Conservation (phyloP, 78 protist species). For the Planoprotostelium fungivorum region DNA sequence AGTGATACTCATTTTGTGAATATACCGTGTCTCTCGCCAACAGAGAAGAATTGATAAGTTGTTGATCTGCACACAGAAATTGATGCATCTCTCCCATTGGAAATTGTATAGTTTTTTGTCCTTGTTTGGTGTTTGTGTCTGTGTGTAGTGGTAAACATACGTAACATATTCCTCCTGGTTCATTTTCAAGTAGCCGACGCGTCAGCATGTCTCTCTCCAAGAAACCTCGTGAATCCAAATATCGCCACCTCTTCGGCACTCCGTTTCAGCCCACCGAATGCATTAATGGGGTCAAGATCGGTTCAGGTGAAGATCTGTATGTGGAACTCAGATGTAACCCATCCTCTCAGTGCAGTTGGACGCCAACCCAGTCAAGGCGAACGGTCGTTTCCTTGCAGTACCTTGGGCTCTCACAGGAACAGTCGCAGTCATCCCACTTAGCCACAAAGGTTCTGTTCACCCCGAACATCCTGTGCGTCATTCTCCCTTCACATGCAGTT, state of each 20-base stretch:
- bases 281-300: neutral
- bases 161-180: no score
- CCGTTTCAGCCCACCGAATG: neutral
- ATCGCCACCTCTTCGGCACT: neutral
- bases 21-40: no score
- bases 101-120: no score
- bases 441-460: neutral
- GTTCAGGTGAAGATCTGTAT: no score
- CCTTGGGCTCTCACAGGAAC: neutral
- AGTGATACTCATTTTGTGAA: no score
- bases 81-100: no score
- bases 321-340: no score
- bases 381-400: neutral
- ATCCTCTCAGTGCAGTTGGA: neutral
- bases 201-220: neutral
- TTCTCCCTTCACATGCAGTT: neutral
- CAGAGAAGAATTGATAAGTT: no score
- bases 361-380: neutral
- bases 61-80: no score
- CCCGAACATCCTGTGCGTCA: neutral
- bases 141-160: no score
- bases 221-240: neutral
- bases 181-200: no score
- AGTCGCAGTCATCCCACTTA: neutral
- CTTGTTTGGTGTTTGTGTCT: no score